Conservation (phyloP, 495 filamentous ascomycete genomes). For the Aspergillus cavernicola region DNA sequence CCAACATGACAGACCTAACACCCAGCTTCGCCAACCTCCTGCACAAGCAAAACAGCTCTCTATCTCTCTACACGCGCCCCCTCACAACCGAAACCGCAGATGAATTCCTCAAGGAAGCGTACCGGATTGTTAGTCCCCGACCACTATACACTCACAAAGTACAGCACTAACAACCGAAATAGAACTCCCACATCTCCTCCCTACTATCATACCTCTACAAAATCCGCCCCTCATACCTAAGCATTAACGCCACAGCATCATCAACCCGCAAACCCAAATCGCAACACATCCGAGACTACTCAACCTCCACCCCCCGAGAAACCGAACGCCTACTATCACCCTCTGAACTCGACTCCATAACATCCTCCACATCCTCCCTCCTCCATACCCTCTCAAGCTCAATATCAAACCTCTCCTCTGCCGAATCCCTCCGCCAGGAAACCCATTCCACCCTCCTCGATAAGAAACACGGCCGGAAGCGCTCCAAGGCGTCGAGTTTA, state of each 20-base stretch:
- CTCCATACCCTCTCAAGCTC: constrained; percentile 76
- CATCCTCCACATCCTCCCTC: constrained; percentile 75
- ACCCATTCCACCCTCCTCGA: constrained; percentile 62
- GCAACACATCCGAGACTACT: constrained; percentile 26
- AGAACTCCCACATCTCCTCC: constrained; percentile 83
- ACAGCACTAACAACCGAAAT: constrained; percentile 13
- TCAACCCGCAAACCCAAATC: constrained; percentile 26
- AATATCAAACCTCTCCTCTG: constrained; percentile 72
- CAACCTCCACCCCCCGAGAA: constrained; percentile 21
- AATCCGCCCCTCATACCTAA: constrained; percentile 85
- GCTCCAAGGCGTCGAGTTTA: constrained; percentile 14
- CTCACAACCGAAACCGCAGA: constrained; percentile 57
- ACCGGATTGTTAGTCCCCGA: constrained; percentile 71
- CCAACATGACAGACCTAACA: constrained; percentile 67
- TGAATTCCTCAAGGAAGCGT: constrained; percentile 93
- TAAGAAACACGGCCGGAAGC: constrained; percentile 57
- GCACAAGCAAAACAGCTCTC: constrained; percentile 18
- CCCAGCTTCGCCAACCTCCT: constrained; percentile 60
- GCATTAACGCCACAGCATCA: constrained; percentile 51
- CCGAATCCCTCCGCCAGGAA: constrained; percentile 75
- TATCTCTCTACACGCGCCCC: not conserved
- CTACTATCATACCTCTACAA: constrained; percentile 73
- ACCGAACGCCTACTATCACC: constrained; percentile 53
- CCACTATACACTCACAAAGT: not conserved
- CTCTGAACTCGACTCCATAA: constrained; percentile 72